Evolutionary conservation across 495 filamentous ascomycete genomes (phyloP).

Genomic region (Aspergillus asperescens): DNA sequence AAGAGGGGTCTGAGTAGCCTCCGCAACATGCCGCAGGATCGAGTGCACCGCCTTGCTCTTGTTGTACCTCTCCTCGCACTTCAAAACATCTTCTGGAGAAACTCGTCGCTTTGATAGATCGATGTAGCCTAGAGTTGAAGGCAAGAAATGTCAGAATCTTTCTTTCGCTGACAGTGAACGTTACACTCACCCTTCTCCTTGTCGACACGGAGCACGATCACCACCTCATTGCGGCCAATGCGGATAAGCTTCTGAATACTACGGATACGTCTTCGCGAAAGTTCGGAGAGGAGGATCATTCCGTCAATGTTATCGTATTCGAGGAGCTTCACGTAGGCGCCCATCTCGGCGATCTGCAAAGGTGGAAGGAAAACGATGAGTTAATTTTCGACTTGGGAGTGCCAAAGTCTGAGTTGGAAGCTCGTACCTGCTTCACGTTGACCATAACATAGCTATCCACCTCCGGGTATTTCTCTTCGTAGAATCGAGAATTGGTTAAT

Average conservation of each 20-base stretch:
- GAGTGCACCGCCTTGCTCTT: slow-evolving; percentile 99
- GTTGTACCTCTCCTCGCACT: slow-evolving; percentile 98
- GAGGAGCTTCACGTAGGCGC: slow-evolving; percentile 96
- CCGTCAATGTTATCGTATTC: slow-evolving; percentile 99
- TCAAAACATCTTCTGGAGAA: slow-evolving; percentile 92
- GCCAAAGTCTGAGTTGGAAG: background rate
- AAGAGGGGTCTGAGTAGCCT: slow-evolving; percentile 91
- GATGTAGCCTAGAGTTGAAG: slow-evolving; percentile 66
- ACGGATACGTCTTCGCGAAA: slow-evolving; percentile 93
- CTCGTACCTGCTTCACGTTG: slow-evolving; percentile 82
- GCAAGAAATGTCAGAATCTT: slow-evolving; percentile 25
- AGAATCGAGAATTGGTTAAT: slow-evolving; percentile 96
- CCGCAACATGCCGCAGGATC: slow-evolving; percentile 95
- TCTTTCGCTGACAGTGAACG: background rate
- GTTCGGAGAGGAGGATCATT: slow-evolving; percentile 96
- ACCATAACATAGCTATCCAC: slow-evolving; percentile 99
- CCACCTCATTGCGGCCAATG: slow-evolving; percentile 95
- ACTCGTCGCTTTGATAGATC: slow-evolving; percentile 98
- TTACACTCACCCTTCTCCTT: slow-evolving; percentile 81
- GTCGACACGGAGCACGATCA: slow-evolving; percentile 95
- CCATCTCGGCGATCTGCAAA: slow-evolving; percentile 94
- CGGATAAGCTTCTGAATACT: slow-evolving; percentile 98
- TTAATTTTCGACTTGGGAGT: background rate
- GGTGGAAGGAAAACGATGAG: slow-evolving; percentile 16
- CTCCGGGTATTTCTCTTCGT: slow-evolving; percentile 97